Base-by-base conservation (phyloP, 2,329 filamentous ascomycete genomes). In the Phyllosticta citribraziliensis region DNA sequence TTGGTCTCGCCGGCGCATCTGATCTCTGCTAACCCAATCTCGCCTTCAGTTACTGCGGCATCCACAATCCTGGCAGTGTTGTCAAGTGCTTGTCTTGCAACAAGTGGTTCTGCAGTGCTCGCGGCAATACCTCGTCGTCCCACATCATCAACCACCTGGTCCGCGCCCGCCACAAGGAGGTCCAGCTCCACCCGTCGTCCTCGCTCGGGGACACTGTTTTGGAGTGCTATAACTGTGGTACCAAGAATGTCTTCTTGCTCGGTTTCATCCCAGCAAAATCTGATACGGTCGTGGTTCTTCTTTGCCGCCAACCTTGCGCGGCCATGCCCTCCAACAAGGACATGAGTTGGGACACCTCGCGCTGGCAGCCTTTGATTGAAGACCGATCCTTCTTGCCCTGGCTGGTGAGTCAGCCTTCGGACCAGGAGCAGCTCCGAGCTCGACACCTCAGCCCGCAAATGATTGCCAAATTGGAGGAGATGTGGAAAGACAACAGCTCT, bases 131-230 rank as follows among this genome's bases (percentile, higher is more conserved):
- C 19, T 96, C 90, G 57, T 97, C 93, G 25, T 96, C 93, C 35
- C 94, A 99, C 73, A 97, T 99, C 68, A 91, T 99, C 77, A 97
- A 97, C 74, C 94, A 99, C 72, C 85, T 99, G 35, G 94, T 99
- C 63, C 89, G 95, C 70, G 93, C 95, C 65, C 88, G 94, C 65
- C 94, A 99, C 80, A 99, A 97, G 80, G 95, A 99, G 78, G 94
- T 99, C 58, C 93, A 97, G 75, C 85, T 99, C 60, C 94, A 99
- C 73, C 93, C 94, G 8, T 86, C 88, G 67, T 97, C 94, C 19
- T 87, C 91, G 8, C 85, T 99, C 11, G 94, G 94, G 65, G 95
- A 99, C 72, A 99, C 94, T 0, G 90, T 95, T 47, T 83, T 99
- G 64, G 94, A 99, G 79, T 99, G 94, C 78, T 99, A 99, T 79